A percentile compares a stretch with the other conserved stretches of the same genome.
Evolutionary conservation across 352 stramenopile genomes (phyloP).

Genomic region (Aphanomyces stellatus): DNA sequence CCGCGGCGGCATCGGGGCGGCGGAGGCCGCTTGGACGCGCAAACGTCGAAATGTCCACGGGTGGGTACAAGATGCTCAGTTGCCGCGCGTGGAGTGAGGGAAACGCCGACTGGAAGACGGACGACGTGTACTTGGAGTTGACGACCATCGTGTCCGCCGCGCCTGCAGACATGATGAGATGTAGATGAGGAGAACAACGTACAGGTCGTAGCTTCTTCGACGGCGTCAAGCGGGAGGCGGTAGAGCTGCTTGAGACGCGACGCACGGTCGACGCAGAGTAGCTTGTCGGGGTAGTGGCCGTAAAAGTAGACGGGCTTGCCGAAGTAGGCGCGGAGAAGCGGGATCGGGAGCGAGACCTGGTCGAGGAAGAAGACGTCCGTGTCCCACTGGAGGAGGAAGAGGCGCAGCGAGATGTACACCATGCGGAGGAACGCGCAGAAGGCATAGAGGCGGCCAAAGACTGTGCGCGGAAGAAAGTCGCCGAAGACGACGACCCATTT

Average conservation of each 20-base stretch:
- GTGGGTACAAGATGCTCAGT: constrained; percentile 91
- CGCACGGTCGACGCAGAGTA: constrained; percentile 68
- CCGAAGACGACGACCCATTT: constrained; percentile 84
- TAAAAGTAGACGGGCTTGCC: constrained; percentile 94
- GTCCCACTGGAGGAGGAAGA: constrained; percentile 35
- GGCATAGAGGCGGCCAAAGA: constrained; percentile 85
- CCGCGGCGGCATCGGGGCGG: neutral
- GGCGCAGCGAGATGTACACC: constrained; percentile 83
- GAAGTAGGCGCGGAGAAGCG: constrained; percentile 51
- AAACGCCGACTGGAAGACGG: constrained; percentile 88
- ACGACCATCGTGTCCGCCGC: constrained; percentile 87
- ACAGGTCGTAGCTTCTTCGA: constrained; percentile 86
- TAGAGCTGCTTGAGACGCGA: constrained; percentile 84
- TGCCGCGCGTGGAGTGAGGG: constrained; percentile 40
- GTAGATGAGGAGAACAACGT: neutral
- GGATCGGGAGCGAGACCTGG: constrained; percentile 72
- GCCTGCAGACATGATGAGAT: neutral
- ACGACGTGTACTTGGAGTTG: constrained; percentile 95
- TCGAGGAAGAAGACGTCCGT: constrained; percentile 75
- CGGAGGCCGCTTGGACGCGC: constrained; percentile 22
- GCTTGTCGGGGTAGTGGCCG: constrained; percentile 98
- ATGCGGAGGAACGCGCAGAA: constrained; percentile 92
- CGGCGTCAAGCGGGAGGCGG: constrained; percentile 83
- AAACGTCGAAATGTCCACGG: constrained; percentile 82
- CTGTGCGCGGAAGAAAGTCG: constrained; percentile 89